Conservation (phyloP, 805 yeast genomes). For the Myxozyma kluyveri region DNA sequence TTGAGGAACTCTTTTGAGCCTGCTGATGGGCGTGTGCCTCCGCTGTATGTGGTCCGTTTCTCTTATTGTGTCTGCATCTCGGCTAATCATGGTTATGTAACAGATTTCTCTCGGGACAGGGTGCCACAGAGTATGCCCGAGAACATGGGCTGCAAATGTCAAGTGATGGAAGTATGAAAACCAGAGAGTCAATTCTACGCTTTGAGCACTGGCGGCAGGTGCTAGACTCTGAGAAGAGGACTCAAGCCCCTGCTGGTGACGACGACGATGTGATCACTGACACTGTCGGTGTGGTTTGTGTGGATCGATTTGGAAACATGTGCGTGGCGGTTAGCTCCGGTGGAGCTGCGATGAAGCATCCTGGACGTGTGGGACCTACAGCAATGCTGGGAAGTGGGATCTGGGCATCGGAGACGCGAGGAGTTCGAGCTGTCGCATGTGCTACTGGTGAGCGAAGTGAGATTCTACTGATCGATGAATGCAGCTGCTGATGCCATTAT, state of each 20-base stretch:
- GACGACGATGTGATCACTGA: constrained; percentile 33
- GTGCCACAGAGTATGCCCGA: constrained; percentile 37
- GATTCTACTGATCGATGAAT: not conserved
- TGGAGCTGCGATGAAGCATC: constrained; percentile 39
- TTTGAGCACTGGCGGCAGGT: constrained; percentile 26
- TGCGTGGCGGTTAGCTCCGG: constrained; percentile 43
- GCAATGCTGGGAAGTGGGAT: constrained; percentile 43
- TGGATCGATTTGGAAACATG: constrained; percentile 30
- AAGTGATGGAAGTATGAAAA: constrained; percentile 16
- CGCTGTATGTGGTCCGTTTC: constrained; percentile 17
- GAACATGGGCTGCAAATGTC: constrained; percentile 18
- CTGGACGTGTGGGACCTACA: constrained; percentile 46
- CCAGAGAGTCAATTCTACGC: constrained; percentile 22
- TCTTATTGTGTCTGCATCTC: too few relatives aligned
- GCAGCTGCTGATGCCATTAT: not conserved
- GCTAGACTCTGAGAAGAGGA: constrained; percentile 4
- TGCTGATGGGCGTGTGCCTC: constrained; percentile 26
- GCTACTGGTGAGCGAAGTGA: constrained; percentile 36
- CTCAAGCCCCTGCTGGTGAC: not conserved
- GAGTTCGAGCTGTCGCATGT: constrained; percentile 32
- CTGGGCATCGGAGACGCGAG: constrained; percentile 20
- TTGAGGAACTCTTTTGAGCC: constrained; percentile 23
- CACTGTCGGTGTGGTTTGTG: constrained; percentile 43
- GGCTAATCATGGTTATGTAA: constrained; percentile 27
- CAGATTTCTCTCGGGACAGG: constrained; percentile 38